These are phyloP conservation scores for Dioszegia hungarica DNA, from an alignment of 768 basidiomycete species.

Conservation along the genomic window DNA sequence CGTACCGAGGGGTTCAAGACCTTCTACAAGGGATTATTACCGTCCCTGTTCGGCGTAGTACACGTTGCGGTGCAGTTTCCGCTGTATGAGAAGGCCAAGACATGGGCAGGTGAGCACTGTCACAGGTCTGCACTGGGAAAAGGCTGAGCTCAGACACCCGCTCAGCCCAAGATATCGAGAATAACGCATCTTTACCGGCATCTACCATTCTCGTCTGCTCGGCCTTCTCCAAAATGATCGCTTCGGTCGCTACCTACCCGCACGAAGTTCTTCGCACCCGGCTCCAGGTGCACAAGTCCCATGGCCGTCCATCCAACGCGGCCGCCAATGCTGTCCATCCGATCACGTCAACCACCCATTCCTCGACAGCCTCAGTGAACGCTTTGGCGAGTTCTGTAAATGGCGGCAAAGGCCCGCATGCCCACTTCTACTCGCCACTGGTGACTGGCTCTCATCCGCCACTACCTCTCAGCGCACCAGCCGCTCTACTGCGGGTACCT, in stretches of 20 bases:
- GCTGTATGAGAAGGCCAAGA: conserved; percentile 86
- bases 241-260: conserved; percentile 91
- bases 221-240: conserved; percentile 91
- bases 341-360: too few relatives aligned
- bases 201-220: conserved; percentile 77
- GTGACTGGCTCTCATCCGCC: conserved; percentile 49
- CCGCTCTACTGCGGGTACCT: neutral
- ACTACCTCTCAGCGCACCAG: conserved; percentile 1
- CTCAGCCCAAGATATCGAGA: conserved; percentile 23
- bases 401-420: neutral
- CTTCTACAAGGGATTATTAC: conserved; percentile 90
- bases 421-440: conserved; percentile 59
- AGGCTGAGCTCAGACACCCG: conserved; percentile 7
- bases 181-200: conserved; percentile 54
- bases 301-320: too few relatives aligned
- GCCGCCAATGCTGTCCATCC: too few relatives aligned
- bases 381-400: too few relatives aligned
- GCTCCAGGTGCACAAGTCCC: conserved; percentile 63
- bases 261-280: conserved; percentile 99
- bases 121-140: neutral
- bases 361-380: neutral
- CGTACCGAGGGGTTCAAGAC: conserved; percentile 76
- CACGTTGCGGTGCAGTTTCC: conserved; percentile 99
- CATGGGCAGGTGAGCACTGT: conserved; percentile 65
- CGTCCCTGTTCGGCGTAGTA: conserved; percentile 84